Evolutionary conservation across 257 asterid genomes (phyloP).

Genomic region (Solanum megistacrolobum): DNA sequence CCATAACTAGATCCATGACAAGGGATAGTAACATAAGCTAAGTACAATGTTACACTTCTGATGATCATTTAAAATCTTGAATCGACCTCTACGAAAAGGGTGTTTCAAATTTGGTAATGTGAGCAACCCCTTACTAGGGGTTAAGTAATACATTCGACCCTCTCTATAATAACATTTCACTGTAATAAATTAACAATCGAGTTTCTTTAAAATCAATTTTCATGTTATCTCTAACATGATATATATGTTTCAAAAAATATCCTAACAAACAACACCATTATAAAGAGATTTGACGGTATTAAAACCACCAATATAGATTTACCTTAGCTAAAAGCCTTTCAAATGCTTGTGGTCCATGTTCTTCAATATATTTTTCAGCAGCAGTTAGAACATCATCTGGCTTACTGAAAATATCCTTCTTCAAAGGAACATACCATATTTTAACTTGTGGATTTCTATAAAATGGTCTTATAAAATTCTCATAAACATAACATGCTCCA

Average conservation of each 20-base stretch:
- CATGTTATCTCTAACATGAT: background rate
- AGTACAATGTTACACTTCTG: background rate
- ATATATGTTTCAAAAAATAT: background rate
- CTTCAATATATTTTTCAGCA: slow-evolving; percentile 71
- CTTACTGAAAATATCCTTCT: slow-evolving; percentile 51
- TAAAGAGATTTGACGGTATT: background rate
- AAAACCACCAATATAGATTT: too few relatives aligned
- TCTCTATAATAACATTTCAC: background rate
- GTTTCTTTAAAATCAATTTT: background rate
- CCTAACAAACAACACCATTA: background rate
- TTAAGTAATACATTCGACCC: background rate
- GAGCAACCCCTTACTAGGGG: background rate
- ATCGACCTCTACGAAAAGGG: background rate
- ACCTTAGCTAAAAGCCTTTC: slow-evolving; percentile 82
- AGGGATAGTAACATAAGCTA: background rate
- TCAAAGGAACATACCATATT: slow-evolving; percentile 63
- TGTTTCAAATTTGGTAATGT: background rate
- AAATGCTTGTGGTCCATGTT: slow-evolving; percentile 78
- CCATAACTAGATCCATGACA: too few relatives aligned
- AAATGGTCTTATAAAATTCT: slow-evolving; percentile 71
- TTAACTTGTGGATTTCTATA: slow-evolving; percentile 63
- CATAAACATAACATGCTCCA: slow-evolving; percentile 79
- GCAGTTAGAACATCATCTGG: slow-evolving; percentile 70
- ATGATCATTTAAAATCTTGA: background rate
- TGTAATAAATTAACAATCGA: background rate